These are phyloP conservation scores for Hyaloscypha hepaticicola DNA, from an alignment of 495 filamentous ascomycete species.

Conservation along the genomic window DNA sequence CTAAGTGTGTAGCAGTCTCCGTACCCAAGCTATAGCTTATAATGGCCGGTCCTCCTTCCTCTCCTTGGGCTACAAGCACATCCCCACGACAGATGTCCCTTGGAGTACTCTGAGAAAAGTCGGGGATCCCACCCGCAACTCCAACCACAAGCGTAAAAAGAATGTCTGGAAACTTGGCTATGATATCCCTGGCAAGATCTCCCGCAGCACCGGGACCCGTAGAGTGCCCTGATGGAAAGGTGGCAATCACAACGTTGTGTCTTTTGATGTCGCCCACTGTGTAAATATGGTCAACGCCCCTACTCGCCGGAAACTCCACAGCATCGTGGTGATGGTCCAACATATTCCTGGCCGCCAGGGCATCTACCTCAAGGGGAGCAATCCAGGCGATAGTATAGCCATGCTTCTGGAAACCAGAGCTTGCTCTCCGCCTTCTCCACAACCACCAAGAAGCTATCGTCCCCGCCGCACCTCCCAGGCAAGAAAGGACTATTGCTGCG, in stretches of 20 bases:
- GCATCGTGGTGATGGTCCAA: constrained; percentile 42
- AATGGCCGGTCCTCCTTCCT: constrained; percentile 23
- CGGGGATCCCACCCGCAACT: constrained; percentile 34
- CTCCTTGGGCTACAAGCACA: constrained; percentile 36
- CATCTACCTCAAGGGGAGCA: constrained; percentile 44
- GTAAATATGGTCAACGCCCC: constrained; percentile 34
- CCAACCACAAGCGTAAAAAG: constrained; percentile 36
- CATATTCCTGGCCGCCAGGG: constrained; percentile 43
- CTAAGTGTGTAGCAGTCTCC: constrained; percentile 26
- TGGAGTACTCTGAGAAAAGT: constrained; percentile 29
- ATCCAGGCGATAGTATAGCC: constrained; percentile 54
- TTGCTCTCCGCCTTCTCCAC: no score
- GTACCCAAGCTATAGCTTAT: constrained; percentile 36
- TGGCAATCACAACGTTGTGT: constrained; percentile 21
- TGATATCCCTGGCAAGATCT: constrained; percentile 16
- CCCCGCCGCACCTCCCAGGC: no score
- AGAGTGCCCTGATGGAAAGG: constrained; percentile 3
- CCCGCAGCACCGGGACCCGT: neutral
- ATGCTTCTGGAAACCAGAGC: no score
- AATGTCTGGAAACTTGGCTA: constrained; percentile 15
- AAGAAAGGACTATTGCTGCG: no score
- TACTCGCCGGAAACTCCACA: constrained; percentile 26
- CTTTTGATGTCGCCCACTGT: constrained; percentile 32
- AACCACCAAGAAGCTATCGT: no score
- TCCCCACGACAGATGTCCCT: constrained; percentile 44